These are phyloP conservation scores for Kwoniella mangroviensis DNA, from an alignment of 768 basidiomycete genomes.

Conservation along the genomic window DNA sequence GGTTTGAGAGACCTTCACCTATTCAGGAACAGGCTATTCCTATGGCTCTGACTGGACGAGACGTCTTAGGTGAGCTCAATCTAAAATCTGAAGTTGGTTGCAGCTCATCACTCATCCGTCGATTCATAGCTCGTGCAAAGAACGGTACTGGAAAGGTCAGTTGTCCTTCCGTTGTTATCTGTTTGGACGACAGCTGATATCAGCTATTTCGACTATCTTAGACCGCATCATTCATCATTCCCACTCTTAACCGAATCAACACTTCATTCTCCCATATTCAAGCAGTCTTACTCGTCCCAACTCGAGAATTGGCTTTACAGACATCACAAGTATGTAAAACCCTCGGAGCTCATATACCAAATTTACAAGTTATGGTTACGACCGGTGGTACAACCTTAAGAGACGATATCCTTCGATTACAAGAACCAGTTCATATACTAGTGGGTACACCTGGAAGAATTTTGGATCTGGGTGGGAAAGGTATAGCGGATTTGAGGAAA, in stretches of 20 bases:
- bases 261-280: conserved; percentile 84
- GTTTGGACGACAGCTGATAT: conserved; percentile 12
- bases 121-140: conserved; percentile 50
- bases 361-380: conserved; percentile 96
- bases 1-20: conserved; percentile 87
- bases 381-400: conserved; percentile 97
- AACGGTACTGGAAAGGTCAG: conserved; percentile 70
- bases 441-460: conserved; percentile 97
- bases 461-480: conserved; percentile 89
- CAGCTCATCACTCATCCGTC: neutral
- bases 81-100: neutral
- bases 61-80: conserved; percentile 62
- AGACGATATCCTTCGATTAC: conserved; percentile 92
- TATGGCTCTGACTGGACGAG: conserved; percentile 87
- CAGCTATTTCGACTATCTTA: conserved; percentile 59
- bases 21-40: conserved; percentile 99
- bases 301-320: conserved; percentile 96
- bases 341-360: conserved; percentile 88
- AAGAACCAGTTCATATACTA: conserved; percentile 89
- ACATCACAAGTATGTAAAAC: conserved; percentile 99
- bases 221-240: conserved; percentile 98
- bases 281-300: conserved; percentile 93
- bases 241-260: conserved; percentile 91
- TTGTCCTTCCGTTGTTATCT: neutral
- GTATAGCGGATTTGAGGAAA: conserved; percentile 88